Percentiles rank a stretch among this genome's conserved stretches.
Evolutionary conservation across 2,329 filamentous ascomycete genomes (phyloP).

Genomic region (Elsinoe fawcettii): DNA sequence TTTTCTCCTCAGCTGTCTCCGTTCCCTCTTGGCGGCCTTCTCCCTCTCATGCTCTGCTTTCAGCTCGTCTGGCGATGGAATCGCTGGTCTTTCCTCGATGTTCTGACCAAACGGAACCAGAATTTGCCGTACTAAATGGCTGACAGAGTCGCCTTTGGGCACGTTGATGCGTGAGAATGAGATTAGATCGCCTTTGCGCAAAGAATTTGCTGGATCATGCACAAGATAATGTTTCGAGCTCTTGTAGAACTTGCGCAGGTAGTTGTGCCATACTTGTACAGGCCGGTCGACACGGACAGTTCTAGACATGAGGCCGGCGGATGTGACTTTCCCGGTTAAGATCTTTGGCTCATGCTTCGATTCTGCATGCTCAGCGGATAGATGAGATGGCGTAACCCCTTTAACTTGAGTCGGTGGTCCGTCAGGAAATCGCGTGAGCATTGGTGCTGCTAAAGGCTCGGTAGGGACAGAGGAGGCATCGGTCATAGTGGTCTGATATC

Average conservation of each 20-base stretch:
- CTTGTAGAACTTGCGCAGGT: constrained; percentile 14
- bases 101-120: constrained; percentile 61
- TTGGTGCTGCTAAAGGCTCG: background rate
- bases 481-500: background rate
- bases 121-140: constrained; percentile 67
- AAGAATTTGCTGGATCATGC: constrained; percentile 68
- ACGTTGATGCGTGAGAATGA: constrained; percentile 63
- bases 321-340: constrained; percentile 6
- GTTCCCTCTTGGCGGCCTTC: constrained; percentile 50
- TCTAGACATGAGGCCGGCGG: constrained; percentile 7
- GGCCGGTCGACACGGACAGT: constrained; percentile 9
- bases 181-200: constrained; percentile 67
- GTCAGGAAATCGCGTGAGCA: constrained; percentile 9
- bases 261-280: constrained; percentile 9
- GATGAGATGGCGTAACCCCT: background rate
- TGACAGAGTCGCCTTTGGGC: constrained; percentile 51
- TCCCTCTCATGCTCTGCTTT: constrained; percentile 48
- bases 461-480: background rate
- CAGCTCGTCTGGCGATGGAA: constrained; percentile 58
- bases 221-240: constrained; percentile 51
- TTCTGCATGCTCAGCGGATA: background rate
- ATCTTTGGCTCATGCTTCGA: background rate
- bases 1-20: constrained; percentile 23
- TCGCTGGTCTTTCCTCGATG: constrained; percentile 55
- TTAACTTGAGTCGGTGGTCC: background rate